phyloP scores from a whole-genome alignment of 2,329 filamentous ascomycete genomes.

The Cordyceps militaris region DNA sequence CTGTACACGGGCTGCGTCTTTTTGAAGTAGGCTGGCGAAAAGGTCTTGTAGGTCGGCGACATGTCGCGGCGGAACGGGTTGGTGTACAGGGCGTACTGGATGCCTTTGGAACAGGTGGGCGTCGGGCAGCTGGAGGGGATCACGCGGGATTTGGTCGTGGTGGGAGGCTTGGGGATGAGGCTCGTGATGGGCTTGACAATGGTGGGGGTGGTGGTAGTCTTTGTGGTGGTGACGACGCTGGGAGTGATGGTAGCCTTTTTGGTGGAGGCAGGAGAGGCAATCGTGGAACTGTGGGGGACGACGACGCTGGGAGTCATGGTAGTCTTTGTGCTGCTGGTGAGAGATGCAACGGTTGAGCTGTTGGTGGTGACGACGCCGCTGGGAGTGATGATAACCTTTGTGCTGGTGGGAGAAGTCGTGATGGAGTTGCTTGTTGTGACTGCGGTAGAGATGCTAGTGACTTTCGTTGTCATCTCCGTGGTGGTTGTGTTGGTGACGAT shows the following conservation, averaged over 20 bases:
- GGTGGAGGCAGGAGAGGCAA: neutral
- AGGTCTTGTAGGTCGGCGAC: constrained; percentile 4
- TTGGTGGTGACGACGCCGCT: neutral
- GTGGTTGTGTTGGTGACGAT: neutral
- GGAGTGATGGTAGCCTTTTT: neutral
- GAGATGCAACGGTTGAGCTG: neutral
- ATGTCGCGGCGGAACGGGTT: constrained; percentile 3
- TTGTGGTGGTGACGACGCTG: neutral
- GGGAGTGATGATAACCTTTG: neutral
- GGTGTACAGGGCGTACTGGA: constrained; percentile 3
- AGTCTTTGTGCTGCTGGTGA: neutral
- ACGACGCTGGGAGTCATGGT: neutral
- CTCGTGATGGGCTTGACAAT: neutral
- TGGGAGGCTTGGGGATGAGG: neutral
- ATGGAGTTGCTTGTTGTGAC: neutral
- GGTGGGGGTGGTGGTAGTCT: neutral
- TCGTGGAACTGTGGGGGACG: neutral
- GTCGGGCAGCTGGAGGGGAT: constrained; percentile 6
- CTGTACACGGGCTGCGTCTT: neutral
- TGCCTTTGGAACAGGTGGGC: neutral
- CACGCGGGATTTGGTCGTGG: neutral
- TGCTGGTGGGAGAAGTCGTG: neutral
- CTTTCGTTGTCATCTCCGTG: neutral
- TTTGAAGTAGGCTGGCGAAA: constrained; percentile 7
- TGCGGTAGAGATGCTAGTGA: neutral